Percentiles rank a stretch among this genome's conserved stretches.
These are phyloP conservation scores for Eragrostis tef DNA, from an alignment of 202 grass and related monocot species.

Conservation along the genomic window DNA sequence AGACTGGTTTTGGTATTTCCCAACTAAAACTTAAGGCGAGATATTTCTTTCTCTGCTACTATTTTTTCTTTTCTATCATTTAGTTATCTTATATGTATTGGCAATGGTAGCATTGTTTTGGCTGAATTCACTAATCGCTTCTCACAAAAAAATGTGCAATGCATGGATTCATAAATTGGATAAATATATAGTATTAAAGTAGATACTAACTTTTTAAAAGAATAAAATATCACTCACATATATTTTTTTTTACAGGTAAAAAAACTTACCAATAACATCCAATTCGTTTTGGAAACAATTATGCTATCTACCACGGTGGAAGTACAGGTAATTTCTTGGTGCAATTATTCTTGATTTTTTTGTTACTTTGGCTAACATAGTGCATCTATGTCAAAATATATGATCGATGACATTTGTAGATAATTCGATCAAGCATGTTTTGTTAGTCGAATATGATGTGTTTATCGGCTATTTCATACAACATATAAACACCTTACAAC, in stretches of 20 bases:
- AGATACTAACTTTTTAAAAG: neutral
- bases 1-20: neutral
- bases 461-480: neutral
- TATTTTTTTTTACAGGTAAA: constrained; percentile 53
- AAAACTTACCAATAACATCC: constrained; percentile 57
- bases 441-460: neutral
- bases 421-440: neutral
- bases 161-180: neutral
- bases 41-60: neutral
- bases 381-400: neutral
- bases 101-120: neutral
- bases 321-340: constrained; percentile 63
- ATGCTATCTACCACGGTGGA: constrained; percentile 59
- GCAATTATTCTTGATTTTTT: neutral
- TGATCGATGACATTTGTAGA: neutral
- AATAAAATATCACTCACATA: constrained; percentile 7
- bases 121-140: neutral
- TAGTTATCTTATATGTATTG: neutral
- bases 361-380: constrained; percentile 21
- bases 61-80: neutral
- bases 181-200: neutral
- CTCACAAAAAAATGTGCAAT: neutral
- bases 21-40: neutral
- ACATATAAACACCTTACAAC: neutral
- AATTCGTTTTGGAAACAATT: constrained; percentile 69